These are phyloP conservation scores for Botryococcus braunii DNA, from an alignment of 163 green algal genomes.

Conservation along the genomic window DNA sequence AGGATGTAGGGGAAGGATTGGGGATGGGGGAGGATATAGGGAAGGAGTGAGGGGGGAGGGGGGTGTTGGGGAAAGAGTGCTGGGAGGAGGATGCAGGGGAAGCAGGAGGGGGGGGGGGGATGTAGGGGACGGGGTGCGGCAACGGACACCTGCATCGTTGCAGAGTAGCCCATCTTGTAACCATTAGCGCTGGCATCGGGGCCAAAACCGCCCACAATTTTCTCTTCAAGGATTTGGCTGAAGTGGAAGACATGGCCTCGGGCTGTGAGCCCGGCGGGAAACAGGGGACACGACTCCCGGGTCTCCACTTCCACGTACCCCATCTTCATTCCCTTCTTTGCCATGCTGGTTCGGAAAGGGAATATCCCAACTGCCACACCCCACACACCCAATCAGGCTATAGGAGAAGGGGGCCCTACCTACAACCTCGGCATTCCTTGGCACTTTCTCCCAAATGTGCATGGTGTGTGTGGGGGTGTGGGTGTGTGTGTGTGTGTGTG, in stretches of 20 bases:
- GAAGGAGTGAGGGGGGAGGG: no score
- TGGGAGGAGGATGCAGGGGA: background rate
- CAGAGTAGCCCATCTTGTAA: constrained; percentile 15
- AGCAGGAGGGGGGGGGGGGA: no score
- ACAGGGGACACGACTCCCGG: constrained; percentile 40
- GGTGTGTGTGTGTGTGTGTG: no score
- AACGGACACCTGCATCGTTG: constrained; percentile 19
- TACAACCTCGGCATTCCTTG: no score
- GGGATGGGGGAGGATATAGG: no score
- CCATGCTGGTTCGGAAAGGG: constrained; percentile 67
- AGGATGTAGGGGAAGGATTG: no score
- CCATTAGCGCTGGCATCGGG: background rate
- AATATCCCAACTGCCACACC: constrained; percentile 60
- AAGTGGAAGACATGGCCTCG: constrained; percentile 62
- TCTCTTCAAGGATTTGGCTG: constrained; percentile 57
- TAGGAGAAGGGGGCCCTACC: no score
- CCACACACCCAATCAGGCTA: background rate
- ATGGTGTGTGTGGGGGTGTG: no score
- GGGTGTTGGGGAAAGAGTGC: no score
- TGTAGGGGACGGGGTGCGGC: no score
- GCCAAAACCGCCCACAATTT: constrained; percentile 18
- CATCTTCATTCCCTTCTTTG: constrained; percentile 36
- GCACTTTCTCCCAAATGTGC: no score
- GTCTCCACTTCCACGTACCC: constrained; percentile 69
- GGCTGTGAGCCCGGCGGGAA: constrained; percentile 40